Conservation (phyloP, 768 basidiomycete genomes). For the Rhodosporidiobolus sp. region DNA sequence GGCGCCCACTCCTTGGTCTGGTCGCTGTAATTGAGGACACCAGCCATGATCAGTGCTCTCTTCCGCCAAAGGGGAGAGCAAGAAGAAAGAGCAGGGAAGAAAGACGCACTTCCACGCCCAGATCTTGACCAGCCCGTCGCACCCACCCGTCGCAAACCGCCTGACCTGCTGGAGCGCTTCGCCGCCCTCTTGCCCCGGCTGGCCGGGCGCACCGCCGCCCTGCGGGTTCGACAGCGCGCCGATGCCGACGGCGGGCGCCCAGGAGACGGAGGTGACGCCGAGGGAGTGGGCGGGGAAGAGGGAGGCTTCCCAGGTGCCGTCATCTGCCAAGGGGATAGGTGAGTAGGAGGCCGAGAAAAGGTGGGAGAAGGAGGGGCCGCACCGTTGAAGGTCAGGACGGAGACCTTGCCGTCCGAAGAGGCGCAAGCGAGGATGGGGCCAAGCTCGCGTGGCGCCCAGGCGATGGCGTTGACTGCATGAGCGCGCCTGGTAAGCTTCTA, state of each 20-base stretch:
- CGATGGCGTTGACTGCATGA: slow-evolving; percentile 82
- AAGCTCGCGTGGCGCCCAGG: slow-evolving; percentile 98
- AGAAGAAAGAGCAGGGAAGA: background rate
- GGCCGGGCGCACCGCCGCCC: slow-evolving; percentile 7
- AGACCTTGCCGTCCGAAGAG: slow-evolving; percentile 93
- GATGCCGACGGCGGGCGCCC: slow-evolving; percentile 87
- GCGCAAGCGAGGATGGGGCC: slow-evolving; percentile 96
- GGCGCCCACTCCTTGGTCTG: slow-evolving; percentile 84
- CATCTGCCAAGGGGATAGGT: slow-evolving; percentile 58
- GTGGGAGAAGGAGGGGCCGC: slow-evolving; percentile 44
- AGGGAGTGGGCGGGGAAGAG: slow-evolving; percentile 95
- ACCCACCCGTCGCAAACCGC: slow-evolving; percentile 91
- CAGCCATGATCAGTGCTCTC: background rate
- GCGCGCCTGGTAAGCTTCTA: background rate
- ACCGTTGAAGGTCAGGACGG: slow-evolving; percentile 96
- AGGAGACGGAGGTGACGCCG: slow-evolving; percentile 94
- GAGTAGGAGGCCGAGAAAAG: background rate
- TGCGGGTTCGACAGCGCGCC: slow-evolving; percentile 73
- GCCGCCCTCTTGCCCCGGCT: slow-evolving; percentile 14
- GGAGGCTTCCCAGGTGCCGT: slow-evolving; percentile 92
- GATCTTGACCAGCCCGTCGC: slow-evolving; percentile 90
- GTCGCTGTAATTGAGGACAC: slow-evolving; percentile 53
- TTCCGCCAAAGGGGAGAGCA: too few species aligned
- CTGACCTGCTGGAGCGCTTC: slow-evolving; percentile 60
- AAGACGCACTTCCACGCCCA: slow-evolving; percentile 65